Evolutionary conservation across 148 eudicot genomes (phyloP), one percentile per base, ranked within the genome.

Genomic region (Spergularia bocconei): DNA sequence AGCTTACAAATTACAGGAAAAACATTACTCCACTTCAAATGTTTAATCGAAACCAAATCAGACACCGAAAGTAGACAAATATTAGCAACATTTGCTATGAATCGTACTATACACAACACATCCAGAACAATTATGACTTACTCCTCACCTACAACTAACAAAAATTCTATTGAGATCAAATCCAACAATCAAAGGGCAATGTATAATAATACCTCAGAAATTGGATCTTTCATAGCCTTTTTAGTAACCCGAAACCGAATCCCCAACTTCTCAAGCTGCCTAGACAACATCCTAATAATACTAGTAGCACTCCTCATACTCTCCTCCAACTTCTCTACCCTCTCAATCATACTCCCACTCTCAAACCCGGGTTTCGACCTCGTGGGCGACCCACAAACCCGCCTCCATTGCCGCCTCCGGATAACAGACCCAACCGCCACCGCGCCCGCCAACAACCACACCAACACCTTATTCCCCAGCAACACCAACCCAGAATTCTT

Each of bases 241-340:
- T 91, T 84, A 7, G 87, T 83, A 65, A 92, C 90, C 75, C 97
- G 82, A 82, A 95, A 91, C 80, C 99, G 87, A 84, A 89, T 80
- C 75, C 99, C 99, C 69, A 95, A 78, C 78, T 95, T 95, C 88
- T 90, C 99, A 77, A 95, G 85, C 84, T 91, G 97, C 84, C 94
- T 89, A 19, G 97, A 88, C 76, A 92, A 39, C 79, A 88, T 86
- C 85, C 86, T 76, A 57, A 91, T 76, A 23, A 95, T 76, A 0
- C 83, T 82, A 7, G 83, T 83, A 7, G 87, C 84, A 74, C 86
- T 89, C 58, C 75, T 80, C 67, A 92, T 79, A 79, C 87, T 96
- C 79, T 86, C 97, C 82, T 92, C 98, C 88, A 95, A 73, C 72
- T 88, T 92, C 87, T 92, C 97, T 71, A 91, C 82, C 79, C 97